A percentile compares a stretch with the other conserved stretches of the same genome.
Conservation (phyloP, 768 basidiomycete species). For the Boletus sensibilis region DNA sequence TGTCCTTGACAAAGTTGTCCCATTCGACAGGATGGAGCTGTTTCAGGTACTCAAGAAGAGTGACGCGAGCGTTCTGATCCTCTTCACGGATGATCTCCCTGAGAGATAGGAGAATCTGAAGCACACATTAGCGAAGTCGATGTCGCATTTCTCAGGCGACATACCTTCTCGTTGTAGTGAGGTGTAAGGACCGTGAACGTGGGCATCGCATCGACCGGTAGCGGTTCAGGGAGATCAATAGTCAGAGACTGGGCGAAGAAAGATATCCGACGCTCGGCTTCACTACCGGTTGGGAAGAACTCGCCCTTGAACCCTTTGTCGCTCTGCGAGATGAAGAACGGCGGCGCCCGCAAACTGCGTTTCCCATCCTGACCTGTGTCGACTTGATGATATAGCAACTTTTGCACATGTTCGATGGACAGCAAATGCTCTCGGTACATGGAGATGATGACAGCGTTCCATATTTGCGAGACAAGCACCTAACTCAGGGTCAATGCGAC, state of each 20-base stretch:
- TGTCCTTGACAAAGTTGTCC: constrained; percentile 99
- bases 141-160: constrained; percentile 15
- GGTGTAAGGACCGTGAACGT: constrained; percentile 98
- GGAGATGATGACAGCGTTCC: constrained; percentile 99
- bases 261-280: constrained; percentile 95
- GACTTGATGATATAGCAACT: constrained; percentile 95
- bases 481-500: constrained; percentile 29
- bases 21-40: constrained; percentile 97
- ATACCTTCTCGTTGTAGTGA: constrained; percentile 96
- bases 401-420: constrained; percentile 98
- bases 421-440: constrained; percentile 99
- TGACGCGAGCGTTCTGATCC: constrained; percentile 95
- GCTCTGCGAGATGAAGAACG: constrained; percentile 96
- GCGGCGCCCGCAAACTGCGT: constrained; percentile 89
- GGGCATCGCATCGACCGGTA: constrained; percentile 99
- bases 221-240: constrained; percentile 87
- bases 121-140: constrained; percentile 3
- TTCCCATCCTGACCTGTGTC: constrained; percentile 81
- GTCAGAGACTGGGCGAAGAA: constrained; percentile 99
- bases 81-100: constrained; percentile 99
- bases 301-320: constrained; percentile 82
- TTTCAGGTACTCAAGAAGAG: constrained; percentile 95
- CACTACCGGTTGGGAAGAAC: constrained; percentile 93
- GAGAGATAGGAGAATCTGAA: constrained; percentile 86
- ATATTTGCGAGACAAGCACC: constrained; percentile 98